A percentile compares a stretch with the other conserved stretches of the same genome.
phyloP scores from a whole-genome alignment of 2,329 filamentous ascomycete species.

The Colletotrichum coccodes region DNA sequence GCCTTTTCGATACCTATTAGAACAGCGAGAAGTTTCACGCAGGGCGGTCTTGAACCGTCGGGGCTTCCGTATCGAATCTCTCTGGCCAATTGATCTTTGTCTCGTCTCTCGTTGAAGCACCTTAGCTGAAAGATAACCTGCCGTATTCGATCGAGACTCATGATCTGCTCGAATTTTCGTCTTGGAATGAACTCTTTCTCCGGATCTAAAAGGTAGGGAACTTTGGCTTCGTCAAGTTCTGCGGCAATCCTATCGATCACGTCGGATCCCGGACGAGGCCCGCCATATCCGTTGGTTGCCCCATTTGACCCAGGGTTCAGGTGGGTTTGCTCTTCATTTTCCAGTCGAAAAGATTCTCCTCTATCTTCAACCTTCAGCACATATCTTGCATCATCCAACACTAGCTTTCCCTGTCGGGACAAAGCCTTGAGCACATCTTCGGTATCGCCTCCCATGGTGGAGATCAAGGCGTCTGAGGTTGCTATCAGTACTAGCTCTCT shows the following conservation, averaged over 20 bases:
- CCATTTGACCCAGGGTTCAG: too few relatives aligned
- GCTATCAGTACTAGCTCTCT: too few relatives aligned
- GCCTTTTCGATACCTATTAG: background rate
- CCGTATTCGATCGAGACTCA: background rate
- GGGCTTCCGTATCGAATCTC: background rate
- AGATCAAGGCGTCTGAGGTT: background rate
- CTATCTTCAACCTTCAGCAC: background rate
- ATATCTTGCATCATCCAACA: background rate
- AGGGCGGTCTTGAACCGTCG: background rate
- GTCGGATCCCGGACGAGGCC: background rate
- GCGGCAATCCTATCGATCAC: background rate
- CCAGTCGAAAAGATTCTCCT: background rate
- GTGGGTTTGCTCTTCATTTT: background rate
- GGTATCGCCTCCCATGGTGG: background rate
- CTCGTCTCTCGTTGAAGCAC: background rate
- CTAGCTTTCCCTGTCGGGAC: background rate
- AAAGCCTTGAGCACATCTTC: background rate
- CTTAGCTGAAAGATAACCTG: background rate
- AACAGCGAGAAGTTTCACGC: background rate
- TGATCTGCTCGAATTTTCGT: background rate
- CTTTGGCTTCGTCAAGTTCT: background rate
- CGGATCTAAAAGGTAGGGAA: background rate
- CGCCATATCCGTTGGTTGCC: background rate
- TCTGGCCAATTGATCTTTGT: background rate
- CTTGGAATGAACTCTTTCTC: constrained; percentile 3